These are phyloP conservation scores for Cercospora citrullina DNA, from an alignment of 2,329 filamentous ascomycete species.

Conservation along the genomic window DNA sequence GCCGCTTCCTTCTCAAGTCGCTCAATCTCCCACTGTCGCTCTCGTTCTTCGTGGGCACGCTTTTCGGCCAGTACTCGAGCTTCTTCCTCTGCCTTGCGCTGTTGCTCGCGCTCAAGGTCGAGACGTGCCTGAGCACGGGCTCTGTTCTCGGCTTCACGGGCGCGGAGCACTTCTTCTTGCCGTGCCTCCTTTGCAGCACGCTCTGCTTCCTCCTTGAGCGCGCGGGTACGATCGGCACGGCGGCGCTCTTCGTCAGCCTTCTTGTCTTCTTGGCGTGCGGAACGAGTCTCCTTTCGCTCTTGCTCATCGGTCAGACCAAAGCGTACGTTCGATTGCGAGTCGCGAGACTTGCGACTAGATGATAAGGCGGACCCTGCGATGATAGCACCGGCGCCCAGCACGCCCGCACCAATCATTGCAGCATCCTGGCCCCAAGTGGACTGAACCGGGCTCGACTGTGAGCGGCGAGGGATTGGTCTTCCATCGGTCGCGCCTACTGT, in stretches of 20 bases:
- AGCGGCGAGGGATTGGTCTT: conserved; percentile 37
- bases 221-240: conserved; percentile 37
- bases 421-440: conserved; percentile 39
- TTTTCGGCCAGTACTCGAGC: conserved; percentile 20
- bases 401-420: conserved; percentile 47
- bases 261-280: conserved; percentile 39
- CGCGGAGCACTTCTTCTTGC: conserved; percentile 31
- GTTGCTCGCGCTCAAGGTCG: conserved; percentile 16
- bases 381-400: conserved; percentile 40
- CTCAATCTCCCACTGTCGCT: conserved; percentile 25
- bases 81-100: conserved; percentile 27
- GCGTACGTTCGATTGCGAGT: conserved; percentile 48
- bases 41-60: conserved; percentile 24
- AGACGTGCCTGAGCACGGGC: conserved; percentile 24
- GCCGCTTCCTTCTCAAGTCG: conserved; percentile 30
- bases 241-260: conserved; percentile 33
- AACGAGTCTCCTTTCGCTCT: conserved; percentile 49
- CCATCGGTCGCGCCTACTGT: conserved; percentile 11
- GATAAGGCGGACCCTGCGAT: conserved; percentile 31
- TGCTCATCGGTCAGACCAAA: conserved; percentile 61
- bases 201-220: conserved; percentile 39
- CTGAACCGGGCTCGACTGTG: conserved; percentile 35
- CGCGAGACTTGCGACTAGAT: conserved; percentile 32
- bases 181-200: conserved; percentile 31
- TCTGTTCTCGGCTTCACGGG: conserved; percentile 34